phyloP scores from a whole-genome alignment of 345 rosid species.

The Capsella bursapastoris region DNA sequence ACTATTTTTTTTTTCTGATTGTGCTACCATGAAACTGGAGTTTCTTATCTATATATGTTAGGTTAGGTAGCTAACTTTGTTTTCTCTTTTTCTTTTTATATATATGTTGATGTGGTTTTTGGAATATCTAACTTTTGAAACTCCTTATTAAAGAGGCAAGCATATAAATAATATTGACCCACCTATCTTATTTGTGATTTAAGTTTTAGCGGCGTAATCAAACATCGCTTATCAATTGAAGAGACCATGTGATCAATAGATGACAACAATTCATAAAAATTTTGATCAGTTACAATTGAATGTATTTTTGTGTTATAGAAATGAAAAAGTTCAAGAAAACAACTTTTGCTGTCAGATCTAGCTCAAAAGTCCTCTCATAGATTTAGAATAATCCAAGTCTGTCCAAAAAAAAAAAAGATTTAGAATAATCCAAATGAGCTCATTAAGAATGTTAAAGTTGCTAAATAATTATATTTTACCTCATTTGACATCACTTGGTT shows the following conservation, averaged over 20 bases:
- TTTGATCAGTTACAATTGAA: background rate
- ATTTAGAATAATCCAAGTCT: background rate
- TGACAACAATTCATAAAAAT: background rate
- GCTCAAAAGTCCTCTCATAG: background rate
- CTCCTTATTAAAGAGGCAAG: slow-evolving; percentile 9
- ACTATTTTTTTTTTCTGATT: slow-evolving; percentile 1
- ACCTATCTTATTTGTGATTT: background rate
- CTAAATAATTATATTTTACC: background rate
- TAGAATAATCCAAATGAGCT: background rate
- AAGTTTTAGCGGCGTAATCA: slow-evolving; percentile 16
- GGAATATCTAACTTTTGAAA: background rate
- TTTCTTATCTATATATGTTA: slow-evolving; percentile 36
- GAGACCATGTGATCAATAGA: slow-evolving; percentile 19
- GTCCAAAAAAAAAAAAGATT: background rate
- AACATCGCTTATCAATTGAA: background rate
- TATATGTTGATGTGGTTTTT: background rate
- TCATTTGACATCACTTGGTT: background rate
- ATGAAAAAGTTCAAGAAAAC: background rate
- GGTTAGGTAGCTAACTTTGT: slow-evolving; percentile 39
- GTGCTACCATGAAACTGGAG: slow-evolving; percentile 37
- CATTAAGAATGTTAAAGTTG: slow-evolving; percentile 15
- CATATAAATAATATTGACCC: slow-evolving; percentile 3
- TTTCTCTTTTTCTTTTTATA: background rate
- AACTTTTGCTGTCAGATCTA: slow-evolving; percentile 22
- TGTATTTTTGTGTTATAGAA: background rate